phyloP scores from a whole-genome alignment of 352 stramenopile species.

The Pythium volutum region DNA sequence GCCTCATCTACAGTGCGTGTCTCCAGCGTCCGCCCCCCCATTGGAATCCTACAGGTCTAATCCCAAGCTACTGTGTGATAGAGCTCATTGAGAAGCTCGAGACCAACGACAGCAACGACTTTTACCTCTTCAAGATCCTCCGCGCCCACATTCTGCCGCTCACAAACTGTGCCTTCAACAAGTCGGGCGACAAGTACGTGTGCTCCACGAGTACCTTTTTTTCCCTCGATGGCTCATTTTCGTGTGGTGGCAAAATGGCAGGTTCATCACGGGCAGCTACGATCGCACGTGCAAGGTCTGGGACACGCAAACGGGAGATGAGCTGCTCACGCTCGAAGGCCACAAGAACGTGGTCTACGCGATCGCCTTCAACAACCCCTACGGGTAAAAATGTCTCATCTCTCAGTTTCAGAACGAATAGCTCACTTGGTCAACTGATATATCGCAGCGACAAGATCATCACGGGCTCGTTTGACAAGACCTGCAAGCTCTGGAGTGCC shows the following conservation, averaged over 20 bases:
- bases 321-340: constrained; percentile 92
- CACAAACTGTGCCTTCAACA: constrained; percentile 97
- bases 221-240: too few relatives aligned
- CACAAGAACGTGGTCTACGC: constrained; percentile 97
- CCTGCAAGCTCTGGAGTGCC: constrained; percentile 94
- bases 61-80: constrained; percentile 26
- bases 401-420: too few relatives aligned
- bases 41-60: neutral
- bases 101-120: constrained; percentile 92
- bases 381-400: too few relatives aligned
- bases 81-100: constrained; percentile 96
- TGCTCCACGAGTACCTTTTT: neutral
- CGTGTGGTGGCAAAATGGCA: too few relatives aligned
- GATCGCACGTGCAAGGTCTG: constrained; percentile 95
- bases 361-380: constrained; percentile 97
- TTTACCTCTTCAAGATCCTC: constrained; percentile 97
- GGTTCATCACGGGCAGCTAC: constrained; percentile 95
- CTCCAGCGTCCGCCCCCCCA: neutral
- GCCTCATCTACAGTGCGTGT: constrained; percentile 89
- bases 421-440: neutral
- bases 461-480: constrained; percentile 95
- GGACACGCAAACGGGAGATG: constrained; percentile 93
- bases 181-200: constrained; percentile 91
- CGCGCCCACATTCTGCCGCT: constrained; percentile 93
- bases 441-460: constrained; percentile 90